Percentiles rank a stretch among this genome's conserved stretches.
These are phyloP conservation scores for Ascocoryne sarcoides DNA, from an alignment of 2,329 filamentous ascomycete species.

Conservation along the genomic window DNA sequence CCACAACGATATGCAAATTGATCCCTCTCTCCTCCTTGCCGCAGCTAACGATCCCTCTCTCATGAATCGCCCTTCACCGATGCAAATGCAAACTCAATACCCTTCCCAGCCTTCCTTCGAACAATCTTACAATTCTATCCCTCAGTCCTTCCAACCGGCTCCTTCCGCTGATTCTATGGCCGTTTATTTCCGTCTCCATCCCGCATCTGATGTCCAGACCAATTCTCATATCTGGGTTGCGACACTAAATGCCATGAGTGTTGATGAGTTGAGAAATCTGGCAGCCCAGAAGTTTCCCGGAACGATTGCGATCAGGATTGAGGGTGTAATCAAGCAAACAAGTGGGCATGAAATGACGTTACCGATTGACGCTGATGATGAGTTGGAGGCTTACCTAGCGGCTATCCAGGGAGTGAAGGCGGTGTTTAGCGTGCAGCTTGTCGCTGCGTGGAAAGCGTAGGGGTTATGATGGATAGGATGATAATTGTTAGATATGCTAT, in stretches of 20 bases:
- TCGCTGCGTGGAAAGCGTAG: constrained; percentile 25
- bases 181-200: constrained; percentile 62
- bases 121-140: constrained; percentile 32
- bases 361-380: constrained; percentile 60
- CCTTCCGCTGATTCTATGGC: constrained; percentile 36
- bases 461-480: no score
- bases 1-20: constrained; percentile 50
- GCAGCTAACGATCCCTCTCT: constrained; percentile 31
- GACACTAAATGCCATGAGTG: constrained; percentile 44
- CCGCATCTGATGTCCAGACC: constrained; percentile 47
- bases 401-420: constrained; percentile 35
- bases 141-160: constrained; percentile 1
- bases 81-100: constrained; percentile 27
- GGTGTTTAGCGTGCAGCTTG: constrained; percentile 26
- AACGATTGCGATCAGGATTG: constrained; percentile 48
- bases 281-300: constrained; percentile 54
- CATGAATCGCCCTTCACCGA: constrained; percentile 28
- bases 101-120: constrained; percentile 29
- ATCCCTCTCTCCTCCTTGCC: constrained; percentile 52
- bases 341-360: constrained; percentile 49
- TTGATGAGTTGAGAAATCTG: constrained; percentile 54
- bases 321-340: constrained; percentile 55
- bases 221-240: constrained; percentile 54
- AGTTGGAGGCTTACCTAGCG: constrained; percentile 62
- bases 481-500: no score